A percentile compares a stretch with the other conserved stretches of the same genome.
phyloP scores from a whole-genome alignment of 352 stramenopile species.

The Phytophthora hybrid region DNA sequence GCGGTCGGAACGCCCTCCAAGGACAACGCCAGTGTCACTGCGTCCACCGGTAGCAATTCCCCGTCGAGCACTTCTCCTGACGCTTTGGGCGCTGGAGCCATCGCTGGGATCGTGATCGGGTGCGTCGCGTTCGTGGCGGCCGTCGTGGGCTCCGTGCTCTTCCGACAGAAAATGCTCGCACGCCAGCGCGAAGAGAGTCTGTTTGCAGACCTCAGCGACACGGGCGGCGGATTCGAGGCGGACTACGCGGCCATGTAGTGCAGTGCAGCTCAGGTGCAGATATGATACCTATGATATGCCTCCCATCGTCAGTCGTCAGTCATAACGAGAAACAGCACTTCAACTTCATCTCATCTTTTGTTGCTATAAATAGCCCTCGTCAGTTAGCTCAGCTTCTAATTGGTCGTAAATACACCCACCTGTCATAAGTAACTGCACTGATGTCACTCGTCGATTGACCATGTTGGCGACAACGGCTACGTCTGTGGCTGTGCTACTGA shows the following conservation, averaged over 20 bases:
- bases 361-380: not conserved
- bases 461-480: not conserved
- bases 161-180: constrained; percentile 28
- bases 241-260: constrained; percentile 39
- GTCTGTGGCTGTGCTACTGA: constrained; percentile 12
- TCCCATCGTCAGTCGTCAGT: not conserved
- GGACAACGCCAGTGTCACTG: not conserved
- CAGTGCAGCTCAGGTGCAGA: not conserved
- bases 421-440: not conserved
- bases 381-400: not conserved
- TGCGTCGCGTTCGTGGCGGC: constrained; percentile 31
- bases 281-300: not conserved
- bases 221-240: constrained; percentile 23
- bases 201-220: constrained; percentile 33
- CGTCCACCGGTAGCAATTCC: not conserved
- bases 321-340: not conserved
- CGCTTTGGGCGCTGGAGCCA: constrained; percentile 11
- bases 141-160: constrained; percentile 28
- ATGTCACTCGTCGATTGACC: constrained; percentile 10
- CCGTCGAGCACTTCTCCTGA: not conserved
- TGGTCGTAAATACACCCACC: constrained; percentile 32
- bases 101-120: constrained; percentile 30
- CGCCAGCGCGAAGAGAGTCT: constrained; percentile 31
- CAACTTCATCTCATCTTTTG: not conserved
- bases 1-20: not conserved